Evolutionary conservation across 2,329 filamentous ascomycete species (phyloP), one percentile per base, ranked within the genome.

Genomic region (Xylaria sp.): DNA sequence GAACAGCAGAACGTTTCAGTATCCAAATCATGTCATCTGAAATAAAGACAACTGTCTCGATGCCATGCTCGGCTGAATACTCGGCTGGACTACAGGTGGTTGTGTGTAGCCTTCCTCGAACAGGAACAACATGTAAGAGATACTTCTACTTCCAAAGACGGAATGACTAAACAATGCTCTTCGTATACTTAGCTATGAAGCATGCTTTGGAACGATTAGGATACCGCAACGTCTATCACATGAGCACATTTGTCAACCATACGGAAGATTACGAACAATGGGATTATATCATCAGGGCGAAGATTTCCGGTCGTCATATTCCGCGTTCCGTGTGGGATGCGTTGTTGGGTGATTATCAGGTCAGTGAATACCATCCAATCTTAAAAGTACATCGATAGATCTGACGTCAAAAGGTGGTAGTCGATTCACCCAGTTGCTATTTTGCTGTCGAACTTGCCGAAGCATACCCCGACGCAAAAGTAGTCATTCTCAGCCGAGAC

Each of bases 401-500:
- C 57, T 60, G 6, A 60, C 28, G 11, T 53, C 23, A 40, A 53
- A 53, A 67, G 61, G 62, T 33, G 17, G 56, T 63, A 12, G 55
- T 65, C 11, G 61, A 63, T 37, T 58, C 66, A 19, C 66, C 66
- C 3, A 46, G 46, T 11, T 61, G 64, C 23, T 65, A 66, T 50
- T 67, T 68, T 54, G 64, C 56, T 12, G 57, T 46, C n/a, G 63
- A 69, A 38, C 61, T 70, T 15, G 57, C 63, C 40, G 37, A 51
- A 28, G 60, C 62, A n/a, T 68, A 68, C 53, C 66, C 66, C 1
- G 25, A 65, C 9, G 64, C 64, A 4, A 67, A 68, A 53, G 66
- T 68, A 1, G 25, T 68, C 1, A 67, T 68, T 19, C 62, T 68
- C 31, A 67, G 63, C 49, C 64, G 66, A 7, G 59, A 65, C 15